A percentile compares a stretch with the other conserved stretches of the same genome.
Conservation (phyloP, 2,329 filamentous ascomycete genomes). For the Sporothrix schenckii region DNA sequence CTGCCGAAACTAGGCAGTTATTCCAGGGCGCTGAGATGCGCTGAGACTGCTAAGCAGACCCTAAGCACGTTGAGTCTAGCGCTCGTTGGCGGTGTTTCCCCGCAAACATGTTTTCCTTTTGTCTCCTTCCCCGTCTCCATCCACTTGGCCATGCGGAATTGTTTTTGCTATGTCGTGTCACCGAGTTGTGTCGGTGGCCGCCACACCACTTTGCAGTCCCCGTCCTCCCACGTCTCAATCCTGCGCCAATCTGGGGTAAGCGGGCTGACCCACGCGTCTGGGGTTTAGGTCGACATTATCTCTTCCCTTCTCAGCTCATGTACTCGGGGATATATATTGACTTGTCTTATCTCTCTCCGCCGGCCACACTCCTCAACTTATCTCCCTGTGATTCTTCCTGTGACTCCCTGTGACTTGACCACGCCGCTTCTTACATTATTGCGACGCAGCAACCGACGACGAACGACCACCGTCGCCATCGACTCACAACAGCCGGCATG, state of each 20-base stretch:
- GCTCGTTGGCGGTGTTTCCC: background rate
- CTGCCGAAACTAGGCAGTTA: background rate
- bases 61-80: background rate
- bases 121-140: background rate
- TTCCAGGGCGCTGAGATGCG: background rate
- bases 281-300: background rate
- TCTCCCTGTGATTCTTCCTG: constrained; percentile 26
- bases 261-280: background rate
- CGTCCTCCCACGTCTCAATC: background rate
- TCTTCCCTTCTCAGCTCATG: background rate
- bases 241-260: constrained; percentile 23
- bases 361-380: constrained; percentile 8
- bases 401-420: constrained; percentile 12
- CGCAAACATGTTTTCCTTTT: constrained; percentile 4
- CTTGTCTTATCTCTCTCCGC: constrained; percentile 3
- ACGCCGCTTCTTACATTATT: too few relatives aligned
- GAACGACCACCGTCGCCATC: background rate
- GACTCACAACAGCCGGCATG: constrained; percentile 13
- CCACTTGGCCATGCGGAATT: background rate
- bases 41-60: background rate
- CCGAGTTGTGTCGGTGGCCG: background rate
- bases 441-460: background rate
- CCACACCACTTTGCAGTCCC: background rate
- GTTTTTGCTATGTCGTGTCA: background rate
- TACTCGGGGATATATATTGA: constrained; percentile 3